Percentiles rank a stretch among this genome's conserved stretches.
These are phyloP conservation scores for Leptographium wingfieldii DNA, from an alignment of 2,329 filamentous ascomycete species.

Conservation along the genomic window DNA sequence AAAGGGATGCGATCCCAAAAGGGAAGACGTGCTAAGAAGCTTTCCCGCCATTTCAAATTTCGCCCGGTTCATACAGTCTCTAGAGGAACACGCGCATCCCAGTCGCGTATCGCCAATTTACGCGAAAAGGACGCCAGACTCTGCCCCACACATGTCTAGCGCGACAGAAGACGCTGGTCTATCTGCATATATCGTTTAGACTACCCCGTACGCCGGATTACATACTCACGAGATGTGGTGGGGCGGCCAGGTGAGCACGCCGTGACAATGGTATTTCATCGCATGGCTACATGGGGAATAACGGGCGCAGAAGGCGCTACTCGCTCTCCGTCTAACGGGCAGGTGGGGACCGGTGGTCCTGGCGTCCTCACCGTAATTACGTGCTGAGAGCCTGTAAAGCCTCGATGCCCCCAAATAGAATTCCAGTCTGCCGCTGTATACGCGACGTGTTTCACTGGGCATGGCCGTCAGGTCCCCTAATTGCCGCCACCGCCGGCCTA, in stretches of 20 bases:
- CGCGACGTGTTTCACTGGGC: neutral
- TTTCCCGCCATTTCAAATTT: conserved; percentile 2
- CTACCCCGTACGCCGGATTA: neutral
- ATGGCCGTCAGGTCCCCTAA: neutral
- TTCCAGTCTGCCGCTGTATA: neutral
- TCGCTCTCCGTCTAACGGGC: neutral
- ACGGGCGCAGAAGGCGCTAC: neutral
- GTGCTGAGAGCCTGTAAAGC: neutral
- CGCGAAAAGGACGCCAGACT: conserved; percentile 4
- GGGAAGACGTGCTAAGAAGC: conserved; percentile 1
- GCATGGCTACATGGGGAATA: too few species aligned
- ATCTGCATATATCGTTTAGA: neutral
- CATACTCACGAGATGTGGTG: neutral
- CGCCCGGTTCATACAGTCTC: neutral
- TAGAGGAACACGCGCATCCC: conserved; percentile 5
- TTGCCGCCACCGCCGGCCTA: neutral
- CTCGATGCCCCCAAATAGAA: too few species aligned
- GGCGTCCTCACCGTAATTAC: neutral
- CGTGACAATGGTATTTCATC: too few species aligned
- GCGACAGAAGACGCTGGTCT: neutral
- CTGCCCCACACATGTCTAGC: conserved; percentile 1
- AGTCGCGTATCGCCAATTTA: conserved; percentile 7
- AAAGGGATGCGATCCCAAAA: neutral
- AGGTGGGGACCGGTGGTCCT: neutral
- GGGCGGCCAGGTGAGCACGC: too few species aligned